Percentiles rank a stretch among this genome's conserved stretches.
Conservation (phyloP, 495 filamentous ascomycete genomes). For the Bacidia rubella region DNA sequence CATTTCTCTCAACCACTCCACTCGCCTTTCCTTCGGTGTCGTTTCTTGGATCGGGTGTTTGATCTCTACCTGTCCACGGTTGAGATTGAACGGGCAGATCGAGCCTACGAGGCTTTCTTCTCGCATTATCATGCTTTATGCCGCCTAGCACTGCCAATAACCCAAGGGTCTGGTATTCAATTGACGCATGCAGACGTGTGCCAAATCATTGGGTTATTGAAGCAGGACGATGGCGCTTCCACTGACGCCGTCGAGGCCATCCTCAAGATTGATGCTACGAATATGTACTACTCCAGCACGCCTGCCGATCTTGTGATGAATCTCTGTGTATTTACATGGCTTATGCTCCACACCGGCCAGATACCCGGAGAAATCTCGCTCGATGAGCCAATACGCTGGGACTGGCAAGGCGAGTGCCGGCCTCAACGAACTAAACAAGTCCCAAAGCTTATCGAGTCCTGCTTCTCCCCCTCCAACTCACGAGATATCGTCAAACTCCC, state of each 20-base stretch:
- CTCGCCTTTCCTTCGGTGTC: not conserved
- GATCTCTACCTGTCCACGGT: not conserved
- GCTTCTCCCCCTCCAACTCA: not conserved
- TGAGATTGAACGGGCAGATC: not conserved
- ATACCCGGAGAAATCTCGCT: constrained; percentile 11
- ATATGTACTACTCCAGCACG: not conserved
- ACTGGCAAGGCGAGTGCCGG: not conserved
- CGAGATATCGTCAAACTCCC: constrained; percentile 12
- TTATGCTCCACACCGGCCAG: constrained; percentile 8
- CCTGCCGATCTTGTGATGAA: constrained; percentile 1
- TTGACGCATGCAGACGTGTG: constrained; percentile 7
- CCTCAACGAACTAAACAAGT: not conserved
- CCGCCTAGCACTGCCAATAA: constrained; percentile 7
- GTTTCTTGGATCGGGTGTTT: constrained; percentile 4
- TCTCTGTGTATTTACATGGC: constrained; percentile 7
- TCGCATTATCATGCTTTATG: constrained; percentile 6
- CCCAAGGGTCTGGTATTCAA: not conserved
- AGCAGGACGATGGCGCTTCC: not conserved
- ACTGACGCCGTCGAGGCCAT: too few relatives aligned
- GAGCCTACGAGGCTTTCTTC: constrained; percentile 11
- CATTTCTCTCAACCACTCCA: constrained; percentile 2
- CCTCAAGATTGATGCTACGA: not conserved
- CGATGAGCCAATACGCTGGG: constrained; percentile 13
- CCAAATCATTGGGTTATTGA: constrained; percentile 1
- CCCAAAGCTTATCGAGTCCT: not conserved